phyloP scores from a whole-genome alignment of 768 basidiomycete species.

The Gautieria morchelliformis region DNA sequence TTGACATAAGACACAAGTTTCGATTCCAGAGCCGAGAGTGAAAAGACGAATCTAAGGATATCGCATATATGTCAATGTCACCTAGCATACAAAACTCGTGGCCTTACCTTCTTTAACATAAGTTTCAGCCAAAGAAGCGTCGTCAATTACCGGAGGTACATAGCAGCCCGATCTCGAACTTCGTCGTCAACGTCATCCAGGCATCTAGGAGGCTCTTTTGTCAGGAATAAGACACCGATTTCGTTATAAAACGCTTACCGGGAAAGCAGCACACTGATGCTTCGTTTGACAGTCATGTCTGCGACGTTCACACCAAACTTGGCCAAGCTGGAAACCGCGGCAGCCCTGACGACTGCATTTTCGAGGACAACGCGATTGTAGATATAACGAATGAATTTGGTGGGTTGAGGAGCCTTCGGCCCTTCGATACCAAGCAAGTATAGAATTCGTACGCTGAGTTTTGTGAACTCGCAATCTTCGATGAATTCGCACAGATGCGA shows the following conservation, averaged over 20 bases:
- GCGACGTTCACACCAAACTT: slow-evolving; percentile 91
- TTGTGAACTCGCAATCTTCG: slow-evolving; percentile 99
- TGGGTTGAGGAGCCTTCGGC: slow-evolving; percentile 90
- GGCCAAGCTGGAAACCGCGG: slow-evolving; percentile 88
- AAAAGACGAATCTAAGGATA: slow-evolving; percentile 77
- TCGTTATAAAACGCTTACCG: slow-evolving; percentile 38
- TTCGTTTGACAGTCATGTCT: slow-evolving; percentile 71
- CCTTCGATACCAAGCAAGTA: slow-evolving; percentile 94
- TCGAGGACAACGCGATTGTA: slow-evolving; percentile 99
- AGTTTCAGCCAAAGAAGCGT: slow-evolving; percentile 67
- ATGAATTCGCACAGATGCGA: slow-evolving; percentile 99
- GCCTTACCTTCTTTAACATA: slow-evolving; percentile 86
- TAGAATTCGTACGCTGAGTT: slow-evolving; percentile 93
- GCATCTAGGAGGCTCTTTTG: slow-evolving; percentile 43
- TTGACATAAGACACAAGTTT: slow-evolving; percentile 93
- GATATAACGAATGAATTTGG: slow-evolving; percentile 98
- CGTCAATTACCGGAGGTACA: slow-evolving; percentile 85
- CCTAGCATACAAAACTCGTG: not conserved
- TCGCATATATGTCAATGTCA: slow-evolving; percentile 2
- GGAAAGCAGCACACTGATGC: slow-evolving; percentile 78
- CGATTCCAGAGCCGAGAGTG: slow-evolving; percentile 79
- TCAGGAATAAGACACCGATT: not conserved
- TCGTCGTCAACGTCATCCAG: slow-evolving; percentile 98
- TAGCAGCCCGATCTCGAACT: slow-evolving; percentile 92
- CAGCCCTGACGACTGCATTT: slow-evolving; percentile 95